These are phyloP conservation scores for Onygena corvina DNA, from an alignment of 2,329 filamentous ascomycete genomes.

Conservation along the genomic window DNA sequence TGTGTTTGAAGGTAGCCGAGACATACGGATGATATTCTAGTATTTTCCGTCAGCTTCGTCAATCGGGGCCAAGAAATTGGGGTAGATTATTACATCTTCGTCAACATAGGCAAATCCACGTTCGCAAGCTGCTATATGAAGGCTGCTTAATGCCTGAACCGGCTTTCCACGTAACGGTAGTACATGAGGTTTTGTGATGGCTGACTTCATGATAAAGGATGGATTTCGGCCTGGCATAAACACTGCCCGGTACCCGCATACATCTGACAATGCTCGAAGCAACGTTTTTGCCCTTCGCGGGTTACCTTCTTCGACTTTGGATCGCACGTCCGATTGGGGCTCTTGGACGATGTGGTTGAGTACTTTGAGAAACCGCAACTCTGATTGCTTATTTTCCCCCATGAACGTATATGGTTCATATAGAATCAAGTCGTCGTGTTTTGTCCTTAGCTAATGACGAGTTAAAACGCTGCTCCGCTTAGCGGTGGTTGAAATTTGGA, in stretches of 20 bases:
- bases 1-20: constrained; percentile 54
- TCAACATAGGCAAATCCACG: constrained; percentile 76
- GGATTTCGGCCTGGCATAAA: constrained; percentile 72
- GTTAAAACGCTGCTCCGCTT: background rate
- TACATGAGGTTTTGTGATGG: constrained; percentile 63
- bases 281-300: constrained; percentile 24
- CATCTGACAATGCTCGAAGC: constrained; percentile 37
- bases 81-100: constrained; percentile 32
- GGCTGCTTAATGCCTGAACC: constrained; percentile 59
- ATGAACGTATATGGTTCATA: constrained; percentile 63
- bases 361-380: constrained; percentile 65
- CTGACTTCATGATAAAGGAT: constrained; percentile 69
- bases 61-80: background rate
- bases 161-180: constrained; percentile 57
- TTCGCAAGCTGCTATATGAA: constrained; percentile 66
- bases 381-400: constrained; percentile 13
- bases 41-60: background rate
- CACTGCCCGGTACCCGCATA: constrained; percentile 69
- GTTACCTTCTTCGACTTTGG: background rate
- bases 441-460: constrained; percentile 55
- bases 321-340: background rate
- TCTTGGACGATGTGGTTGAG: constrained; percentile 44
- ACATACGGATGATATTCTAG: constrained; percentile 59
- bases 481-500: constrained; percentile 6
- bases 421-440: constrained; percentile 68